Conservation (phyloP, 345 rosid genomes). For the Tarenaya hassleriana region DNA sequence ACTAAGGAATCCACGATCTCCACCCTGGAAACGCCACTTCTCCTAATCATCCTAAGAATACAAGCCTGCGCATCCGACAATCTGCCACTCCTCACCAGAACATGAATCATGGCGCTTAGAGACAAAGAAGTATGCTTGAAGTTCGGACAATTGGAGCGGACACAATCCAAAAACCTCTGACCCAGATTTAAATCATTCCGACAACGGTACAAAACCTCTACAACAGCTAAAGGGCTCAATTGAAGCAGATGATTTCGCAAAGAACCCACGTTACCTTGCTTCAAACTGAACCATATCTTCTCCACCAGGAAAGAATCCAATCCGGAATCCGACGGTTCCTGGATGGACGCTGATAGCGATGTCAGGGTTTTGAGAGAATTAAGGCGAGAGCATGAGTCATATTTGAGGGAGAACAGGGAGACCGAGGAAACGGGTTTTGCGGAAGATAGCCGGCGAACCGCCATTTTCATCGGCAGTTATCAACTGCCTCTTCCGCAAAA, state of each 20-base stretch:
- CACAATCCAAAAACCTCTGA: constrained; percentile 38
- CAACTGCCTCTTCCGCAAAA: background rate
- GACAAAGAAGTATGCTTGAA: constrained; percentile 55
- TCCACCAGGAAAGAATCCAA: constrained; percentile 50
- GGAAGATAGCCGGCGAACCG: background rate
- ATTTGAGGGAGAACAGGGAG: constrained; percentile 11
- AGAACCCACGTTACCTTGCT: constrained; percentile 38
- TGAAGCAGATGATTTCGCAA: constrained; percentile 32
- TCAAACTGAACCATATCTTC: constrained; percentile 46
- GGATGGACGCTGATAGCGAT: constrained; percentile 12
- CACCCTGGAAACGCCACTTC: constrained; percentile 56
- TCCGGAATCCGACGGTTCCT: constrained; percentile 15
- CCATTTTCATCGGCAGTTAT: constrained; percentile 6
- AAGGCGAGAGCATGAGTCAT: background rate
- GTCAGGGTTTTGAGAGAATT: constrained; percentile 23
- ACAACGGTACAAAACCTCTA: constrained; percentile 51
- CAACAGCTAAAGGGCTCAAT: constrained; percentile 41
- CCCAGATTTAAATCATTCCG: constrained; percentile 43
- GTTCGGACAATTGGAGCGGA: constrained; percentile 29
- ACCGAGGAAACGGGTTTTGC: background rate
- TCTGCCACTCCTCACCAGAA: constrained; percentile 47
- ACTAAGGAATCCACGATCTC: constrained; percentile 52
- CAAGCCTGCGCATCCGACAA: constrained; percentile 65
- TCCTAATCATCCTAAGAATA: constrained; percentile 73
- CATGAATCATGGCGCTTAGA: constrained; percentile 57